Conservation (phyloP, 2,329 filamentous ascomycete genomes). For the Penicillium vulpinum region DNA sequence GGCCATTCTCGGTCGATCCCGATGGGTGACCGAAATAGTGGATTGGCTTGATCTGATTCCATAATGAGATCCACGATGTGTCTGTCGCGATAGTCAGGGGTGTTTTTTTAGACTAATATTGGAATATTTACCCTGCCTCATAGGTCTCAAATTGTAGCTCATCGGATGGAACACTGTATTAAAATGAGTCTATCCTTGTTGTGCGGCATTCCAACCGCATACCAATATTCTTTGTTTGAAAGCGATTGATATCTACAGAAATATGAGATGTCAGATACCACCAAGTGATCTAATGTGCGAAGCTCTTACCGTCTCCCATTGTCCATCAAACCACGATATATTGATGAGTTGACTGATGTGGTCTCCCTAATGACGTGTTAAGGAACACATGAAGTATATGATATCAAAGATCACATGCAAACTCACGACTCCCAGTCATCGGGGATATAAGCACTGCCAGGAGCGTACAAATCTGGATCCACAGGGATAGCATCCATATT, state of each 20-base stretch:
- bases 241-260: conserved; percentile 6
- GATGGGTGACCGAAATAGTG: conserved; percentile 13
- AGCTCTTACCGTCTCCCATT: conserved; percentile 5
- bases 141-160: conserved; percentile 10
- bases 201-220: neutral
- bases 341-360: conserved; percentile 5
- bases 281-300: neutral
- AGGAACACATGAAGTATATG: neutral
- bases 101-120: neutral
- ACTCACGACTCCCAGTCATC: conserved; percentile 12
- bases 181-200: neutral
- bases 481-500: conserved; percentile 1
- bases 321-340: conserved; percentile 8
- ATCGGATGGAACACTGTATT: conserved; percentile 5
- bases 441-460: neutral
- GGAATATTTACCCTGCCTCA: conserved; percentile 1
- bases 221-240: conserved; percentile 8
- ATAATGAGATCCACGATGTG: conserved; percentile 18
- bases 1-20: neutral
- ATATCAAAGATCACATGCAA: neutral
- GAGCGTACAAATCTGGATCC: conserved; percentile 2
- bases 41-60: conserved; percentile 13
- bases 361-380: neutral
- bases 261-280: neutral
- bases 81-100: neutral